Evolutionary conservation across 1,284 basidiomycete genomes (phyloP).

Genomic region (Quambalaria eucalypti): DNA sequence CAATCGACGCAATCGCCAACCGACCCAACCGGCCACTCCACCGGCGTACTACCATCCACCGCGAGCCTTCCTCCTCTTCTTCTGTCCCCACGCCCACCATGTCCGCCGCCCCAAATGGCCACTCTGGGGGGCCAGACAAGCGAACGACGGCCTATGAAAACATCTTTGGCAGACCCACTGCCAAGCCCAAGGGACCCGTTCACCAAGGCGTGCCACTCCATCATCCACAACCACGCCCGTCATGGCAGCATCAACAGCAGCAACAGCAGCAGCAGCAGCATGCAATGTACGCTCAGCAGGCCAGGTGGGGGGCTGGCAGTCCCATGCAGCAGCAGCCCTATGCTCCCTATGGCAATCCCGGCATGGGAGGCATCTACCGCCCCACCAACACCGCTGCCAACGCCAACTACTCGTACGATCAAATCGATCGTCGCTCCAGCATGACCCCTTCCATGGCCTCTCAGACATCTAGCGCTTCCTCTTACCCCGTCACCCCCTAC

Average conservation of each 20-base stretch:
- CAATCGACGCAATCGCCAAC: too few species aligned
- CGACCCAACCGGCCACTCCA: too few species aligned
- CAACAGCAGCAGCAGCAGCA: conserved; percentile 2
- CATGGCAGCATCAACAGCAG: conserved; percentile 3
- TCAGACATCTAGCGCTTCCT: conserved; percentile 5
- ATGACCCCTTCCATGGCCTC: conserved; percentile 9
- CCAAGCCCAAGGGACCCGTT: conserved; percentile 29
- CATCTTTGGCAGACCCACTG: conserved; percentile 40
- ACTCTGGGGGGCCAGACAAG: conserved; percentile 24
- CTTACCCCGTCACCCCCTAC: conserved; percentile 2
- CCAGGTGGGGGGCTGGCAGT: not conserved
- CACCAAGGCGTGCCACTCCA: not conserved
- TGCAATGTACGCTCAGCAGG: not conserved
- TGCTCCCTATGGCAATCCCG: not conserved
- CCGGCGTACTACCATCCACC: too few species aligned
- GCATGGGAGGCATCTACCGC: not conserved
- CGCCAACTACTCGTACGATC: conserved; percentile 1
- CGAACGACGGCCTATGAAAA: conserved; percentile 41
- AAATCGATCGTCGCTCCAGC: conserved; percentile 12
- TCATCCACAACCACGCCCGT: too few species aligned
- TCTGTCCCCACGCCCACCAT: too few species aligned
- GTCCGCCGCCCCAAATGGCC: not conserved
- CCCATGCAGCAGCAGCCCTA: not conserved
- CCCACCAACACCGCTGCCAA: not conserved
- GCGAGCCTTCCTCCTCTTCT: too few species aligned